Conservation (phyloP, 2,329 filamentous ascomycete genomes). For the Chaetothyriales sp. region DNA sequence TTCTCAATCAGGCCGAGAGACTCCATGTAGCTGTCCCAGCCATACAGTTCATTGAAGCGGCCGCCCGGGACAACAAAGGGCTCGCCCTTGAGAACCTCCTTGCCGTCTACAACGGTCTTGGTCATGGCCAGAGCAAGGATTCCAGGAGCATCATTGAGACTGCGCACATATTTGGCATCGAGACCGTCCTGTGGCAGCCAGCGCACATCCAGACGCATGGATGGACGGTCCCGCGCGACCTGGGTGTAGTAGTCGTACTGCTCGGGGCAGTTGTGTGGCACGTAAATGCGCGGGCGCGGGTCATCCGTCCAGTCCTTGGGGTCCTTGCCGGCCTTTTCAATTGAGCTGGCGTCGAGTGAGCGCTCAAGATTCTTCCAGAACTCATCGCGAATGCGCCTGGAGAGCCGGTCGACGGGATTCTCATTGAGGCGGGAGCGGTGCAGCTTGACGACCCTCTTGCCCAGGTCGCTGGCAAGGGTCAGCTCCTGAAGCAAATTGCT, state of each 20-base stretch:
- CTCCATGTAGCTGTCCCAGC: conserved; percentile 99
- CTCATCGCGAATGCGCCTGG: conserved; percentile 69
- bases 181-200: conserved; percentile 50
- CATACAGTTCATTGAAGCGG: conserved; percentile 94
- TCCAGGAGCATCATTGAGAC: conserved; percentile 75
- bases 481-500: conserved; percentile 93
- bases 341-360: conserved; percentile 64
- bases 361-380: conserved; percentile 90
- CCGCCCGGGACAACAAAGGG: conserved; percentile 97
- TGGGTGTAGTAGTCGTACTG: conserved; percentile 80
- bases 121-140: conserved; percentile 83
- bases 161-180: conserved; percentile 64
- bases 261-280: conserved; percentile 68
- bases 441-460: conserved; percentile 74
- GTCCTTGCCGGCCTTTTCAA: conserved; percentile 73
- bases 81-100: conserved; percentile 58
- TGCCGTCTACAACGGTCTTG: conserved; percentile 49
- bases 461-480: conserved; percentile 78
- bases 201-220: conserved; percentile 75
- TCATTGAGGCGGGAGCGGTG: conserved; percentile 86
- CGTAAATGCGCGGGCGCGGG: conserved; percentile 78
- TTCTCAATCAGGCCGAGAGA: conserved; percentile 77
- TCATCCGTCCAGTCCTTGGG: conserved; percentile 92
- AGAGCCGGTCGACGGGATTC: conserved; percentile 80
- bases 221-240: conserved; percentile 62